Conservation (phyloP, 345 rosid genomes). For the Salix purpurea region DNA sequence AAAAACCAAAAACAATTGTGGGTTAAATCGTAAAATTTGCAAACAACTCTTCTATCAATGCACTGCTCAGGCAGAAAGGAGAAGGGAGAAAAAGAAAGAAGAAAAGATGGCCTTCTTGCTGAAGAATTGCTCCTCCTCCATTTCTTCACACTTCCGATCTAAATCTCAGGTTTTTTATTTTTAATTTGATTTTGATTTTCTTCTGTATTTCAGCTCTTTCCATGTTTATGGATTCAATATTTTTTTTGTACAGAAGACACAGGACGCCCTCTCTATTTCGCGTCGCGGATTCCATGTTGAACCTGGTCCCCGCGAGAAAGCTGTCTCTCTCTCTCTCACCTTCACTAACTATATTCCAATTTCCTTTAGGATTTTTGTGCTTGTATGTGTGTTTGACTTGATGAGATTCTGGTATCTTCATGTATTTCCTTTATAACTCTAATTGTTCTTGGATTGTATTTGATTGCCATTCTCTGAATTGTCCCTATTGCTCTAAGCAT, state of each 20-base stretch:
- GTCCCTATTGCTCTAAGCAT: not conserved
- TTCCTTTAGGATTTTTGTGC: not conserved
- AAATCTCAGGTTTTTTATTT: conserved; percentile 45
- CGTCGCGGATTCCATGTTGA: conserved; percentile 74
- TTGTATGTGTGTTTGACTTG: too few relatives aligned
- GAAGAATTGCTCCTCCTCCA: conserved; percentile 22
- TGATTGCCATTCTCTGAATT: not conserved
- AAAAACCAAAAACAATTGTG: too few relatives aligned
- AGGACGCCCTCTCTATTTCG: conserved; percentile 35
- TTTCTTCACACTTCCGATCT: conserved; percentile 58
- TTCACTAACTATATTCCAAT: not conserved
- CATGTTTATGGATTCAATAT: not conserved
- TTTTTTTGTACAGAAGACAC: conserved; percentile 30
- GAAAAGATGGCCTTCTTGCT: conserved; percentile 59
- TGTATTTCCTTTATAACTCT: not conserved
- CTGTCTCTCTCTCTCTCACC: conserved; percentile 47
- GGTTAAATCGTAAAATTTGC: too few relatives aligned
- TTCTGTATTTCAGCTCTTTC: not conserved
- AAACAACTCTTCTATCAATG: too few relatives aligned
- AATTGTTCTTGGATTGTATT: not conserved
- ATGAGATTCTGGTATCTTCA: not conserved
- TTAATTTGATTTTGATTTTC: not conserved
- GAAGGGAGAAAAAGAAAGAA: not conserved
- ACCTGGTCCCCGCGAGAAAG: conserved; percentile 83
- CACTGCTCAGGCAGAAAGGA: not conserved